These are phyloP conservation scores for Pleurotus platypus DNA, from an alignment of 768 basidiomycete species.

Conservation along the genomic window DNA sequence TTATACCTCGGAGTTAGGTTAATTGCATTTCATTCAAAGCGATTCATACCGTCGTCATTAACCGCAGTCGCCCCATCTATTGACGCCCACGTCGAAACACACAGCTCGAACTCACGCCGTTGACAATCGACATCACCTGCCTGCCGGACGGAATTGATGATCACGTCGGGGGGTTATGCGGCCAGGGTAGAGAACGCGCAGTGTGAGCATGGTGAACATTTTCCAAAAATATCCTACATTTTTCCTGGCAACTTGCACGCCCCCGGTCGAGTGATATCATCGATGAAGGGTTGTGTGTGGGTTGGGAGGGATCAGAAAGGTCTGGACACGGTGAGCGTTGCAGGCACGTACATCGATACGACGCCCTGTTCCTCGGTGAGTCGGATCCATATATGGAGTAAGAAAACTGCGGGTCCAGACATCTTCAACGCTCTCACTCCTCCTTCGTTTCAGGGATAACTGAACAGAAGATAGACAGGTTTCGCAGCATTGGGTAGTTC, in stretches of 20 bases:
- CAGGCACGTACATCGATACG: background rate
- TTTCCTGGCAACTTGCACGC: background rate
- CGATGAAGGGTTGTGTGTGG: background rate
- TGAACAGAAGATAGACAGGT: background rate
- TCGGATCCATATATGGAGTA: conserved; percentile 1
- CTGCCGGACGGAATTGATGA: background rate
- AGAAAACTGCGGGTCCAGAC: conserved; percentile 2
- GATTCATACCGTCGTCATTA: background rate
- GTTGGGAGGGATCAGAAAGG: background rate
- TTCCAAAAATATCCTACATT: conserved; percentile 7
- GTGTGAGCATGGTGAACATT: background rate
- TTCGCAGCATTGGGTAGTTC: background rate
- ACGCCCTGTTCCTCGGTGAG: conserved; percentile 7
- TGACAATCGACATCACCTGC: conserved; percentile 4
- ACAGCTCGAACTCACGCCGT: too few species aligned
- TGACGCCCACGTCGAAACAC: background rate
- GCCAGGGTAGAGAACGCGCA: conserved; percentile 5
- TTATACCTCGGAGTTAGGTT: too few species aligned
- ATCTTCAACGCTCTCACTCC: background rate
- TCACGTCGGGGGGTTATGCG: conserved; percentile 3
- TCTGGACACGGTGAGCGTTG: background rate
- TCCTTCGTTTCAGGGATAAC: background rate
- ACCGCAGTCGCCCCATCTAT: conserved; percentile 2
- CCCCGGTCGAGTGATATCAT: conserved; percentile 1
- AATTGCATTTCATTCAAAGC: too few species aligned